Conservation (phyloP, 257 asterid genomes). For the Solanum megistacrolobum region DNA sequence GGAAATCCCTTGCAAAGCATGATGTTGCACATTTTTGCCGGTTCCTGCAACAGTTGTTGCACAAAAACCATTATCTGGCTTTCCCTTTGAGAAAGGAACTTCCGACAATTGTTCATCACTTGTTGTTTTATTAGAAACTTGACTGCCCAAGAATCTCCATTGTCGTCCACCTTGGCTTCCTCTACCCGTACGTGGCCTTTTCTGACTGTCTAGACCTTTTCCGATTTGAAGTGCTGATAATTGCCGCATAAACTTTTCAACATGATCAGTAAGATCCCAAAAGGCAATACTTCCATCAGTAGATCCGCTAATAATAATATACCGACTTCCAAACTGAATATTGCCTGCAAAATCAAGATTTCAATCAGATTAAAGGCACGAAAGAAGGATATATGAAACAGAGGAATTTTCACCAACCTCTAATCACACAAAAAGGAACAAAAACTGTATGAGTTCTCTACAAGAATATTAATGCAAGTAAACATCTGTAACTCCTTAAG, state of each 20-base stretch:
- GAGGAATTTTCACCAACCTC: not conserved
- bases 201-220: slow-evolving; percentile 53
- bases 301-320: slow-evolving; percentile 70
- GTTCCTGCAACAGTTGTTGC: slow-evolving; percentile 8
- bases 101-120: slow-evolving; percentile 4
- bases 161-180: slow-evolving; percentile 98
- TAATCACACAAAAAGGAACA: not conserved
- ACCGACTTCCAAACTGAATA: slow-evolving; percentile 28
- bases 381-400: not conserved
- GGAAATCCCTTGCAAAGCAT: slow-evolving; percentile 12
- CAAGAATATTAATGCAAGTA: not conserved
- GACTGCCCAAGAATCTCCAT: slow-evolving; percentile 50
- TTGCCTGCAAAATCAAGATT: slow-evolving; percentile 27
- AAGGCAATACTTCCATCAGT: slow-evolving; percentile 87
- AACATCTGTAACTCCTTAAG: not conserved
- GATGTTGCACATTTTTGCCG: slow-evolving; percentile 19
- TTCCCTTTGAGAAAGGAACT: slow-evolving; percentile 12
- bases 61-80: slow-evolving; percentile 12
- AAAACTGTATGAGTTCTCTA: not conserved
- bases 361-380: slow-evolving; percentile 1
- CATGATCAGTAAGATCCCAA: slow-evolving; percentile 75
- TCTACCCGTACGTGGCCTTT: slow-evolving; percentile 90
- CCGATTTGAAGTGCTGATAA: slow-evolving; percentile 42
- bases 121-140: slow-evolving; percentile 30
- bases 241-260: slow-evolving; percentile 64